phyloP scores from a whole-genome alignment of 2,329 filamentous ascomycete genomes.

The Diaporthe citri region DNA sequence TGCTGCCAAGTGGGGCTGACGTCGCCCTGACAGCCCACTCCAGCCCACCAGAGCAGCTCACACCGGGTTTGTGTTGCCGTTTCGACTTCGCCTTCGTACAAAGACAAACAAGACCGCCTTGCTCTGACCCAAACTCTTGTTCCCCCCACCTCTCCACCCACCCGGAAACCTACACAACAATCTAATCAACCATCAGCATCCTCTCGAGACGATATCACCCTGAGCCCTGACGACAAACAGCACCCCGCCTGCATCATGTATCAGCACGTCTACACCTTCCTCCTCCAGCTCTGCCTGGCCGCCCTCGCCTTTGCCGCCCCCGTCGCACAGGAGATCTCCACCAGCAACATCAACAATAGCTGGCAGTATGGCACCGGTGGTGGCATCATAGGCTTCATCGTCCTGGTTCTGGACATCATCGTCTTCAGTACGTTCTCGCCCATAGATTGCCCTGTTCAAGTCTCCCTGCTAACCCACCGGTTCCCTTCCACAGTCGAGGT shows the following conservation, averaged over 20 bases:
- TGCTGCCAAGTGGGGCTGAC: constrained; percentile 11
- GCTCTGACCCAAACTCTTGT: neutral
- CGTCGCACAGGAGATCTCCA: constrained; percentile 52
- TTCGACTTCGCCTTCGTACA: neutral
- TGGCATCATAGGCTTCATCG: constrained; percentile 71
- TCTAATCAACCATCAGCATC: neutral
- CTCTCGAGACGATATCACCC: neutral
- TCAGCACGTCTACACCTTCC: constrained; percentile 52
- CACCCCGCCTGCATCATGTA: constrained; percentile 45
- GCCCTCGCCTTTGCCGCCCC: constrained; percentile 64
- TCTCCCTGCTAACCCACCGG: constrained; percentile 1
- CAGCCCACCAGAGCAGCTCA: neutral
- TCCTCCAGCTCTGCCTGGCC: constrained; percentile 67
- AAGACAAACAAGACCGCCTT: constrained; percentile 12
- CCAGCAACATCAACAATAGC: constrained; percentile 54
- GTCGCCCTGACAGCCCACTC: neutral
- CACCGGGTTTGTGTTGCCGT: too few relatives aligned
- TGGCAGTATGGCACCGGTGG: constrained; percentile 73
- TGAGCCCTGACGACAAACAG: neutral
- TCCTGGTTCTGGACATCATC: constrained; percentile 72
- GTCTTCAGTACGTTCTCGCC: constrained; percentile 67
- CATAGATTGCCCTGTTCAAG: neutral
- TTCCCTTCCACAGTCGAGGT: constrained; percentile 65
- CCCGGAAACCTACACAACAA: neutral
- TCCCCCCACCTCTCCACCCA: constrained; percentile 3